Evolutionary conservation across 2,329 filamentous ascomycete species (phyloP).

Genomic region (Fusarium equiseti): DNA sequence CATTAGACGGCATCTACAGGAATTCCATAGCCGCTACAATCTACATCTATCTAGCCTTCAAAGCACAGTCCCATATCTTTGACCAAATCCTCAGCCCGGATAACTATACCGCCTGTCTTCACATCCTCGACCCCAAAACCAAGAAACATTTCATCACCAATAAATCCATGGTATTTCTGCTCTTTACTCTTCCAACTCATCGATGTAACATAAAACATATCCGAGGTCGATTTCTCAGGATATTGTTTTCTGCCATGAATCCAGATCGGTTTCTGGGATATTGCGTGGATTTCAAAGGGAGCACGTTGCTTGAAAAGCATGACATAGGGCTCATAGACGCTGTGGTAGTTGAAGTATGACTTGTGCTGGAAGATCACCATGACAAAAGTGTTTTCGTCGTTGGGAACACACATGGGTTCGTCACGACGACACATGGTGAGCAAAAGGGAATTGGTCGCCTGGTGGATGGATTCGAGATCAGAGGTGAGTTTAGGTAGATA

Average conservation of each 20-base stretch:
- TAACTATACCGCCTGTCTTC: constrained; percentile 62
- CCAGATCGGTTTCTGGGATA: constrained; percentile 66
- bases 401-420: constrained; percentile 58
- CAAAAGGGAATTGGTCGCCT: constrained; percentile 69
- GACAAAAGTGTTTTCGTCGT: constrained; percentile 65
- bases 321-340: constrained; percentile 67
- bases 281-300: constrained; percentile 63
- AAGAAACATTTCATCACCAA: constrained; percentile 67
- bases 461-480: constrained; percentile 64
- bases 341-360: constrained; percentile 60
- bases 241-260: constrained; percentile 61
- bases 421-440: constrained; percentile 65
- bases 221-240: constrained; percentile 53
- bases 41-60: constrained; percentile 14
- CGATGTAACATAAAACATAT: constrained; percentile 70
- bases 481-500: constrained; percentile 57
- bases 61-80: constrained; percentile 50
- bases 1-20: background rate
- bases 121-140: constrained; percentile 69
- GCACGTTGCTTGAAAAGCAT: constrained; percentile 62
- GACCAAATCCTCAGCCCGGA: constrained; percentile 63
- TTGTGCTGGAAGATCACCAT: constrained; percentile 69
- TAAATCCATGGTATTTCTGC: constrained; percentile 65
- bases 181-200: constrained; percentile 65
- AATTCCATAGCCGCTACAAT: background rate